Base-by-base conservation (phyloP, 2,329 filamentous ascomycete species). In the Trichoderma atroviride region DNA sequence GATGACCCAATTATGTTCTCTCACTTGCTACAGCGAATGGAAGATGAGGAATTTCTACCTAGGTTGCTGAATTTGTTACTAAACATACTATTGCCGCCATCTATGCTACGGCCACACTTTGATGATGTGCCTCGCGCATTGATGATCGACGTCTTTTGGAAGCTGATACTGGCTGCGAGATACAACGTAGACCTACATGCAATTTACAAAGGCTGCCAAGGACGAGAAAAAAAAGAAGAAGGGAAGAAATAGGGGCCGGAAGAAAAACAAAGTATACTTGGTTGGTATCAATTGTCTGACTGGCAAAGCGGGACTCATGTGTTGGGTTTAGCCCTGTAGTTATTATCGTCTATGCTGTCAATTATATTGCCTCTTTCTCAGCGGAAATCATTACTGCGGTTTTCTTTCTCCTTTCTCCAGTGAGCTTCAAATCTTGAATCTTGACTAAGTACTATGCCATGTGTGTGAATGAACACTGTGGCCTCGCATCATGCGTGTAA, bases 251-350 rank as follows among this genome's bases (percentile, higher is more conserved):
- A n/a, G 19, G 6, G 14, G 40, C 11, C 4, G 11, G 14, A 43
- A 47, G 19, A 43, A 47, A 7, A 50, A 24, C 11, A n/a, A 50
- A 11, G n/a, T 35, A 31, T 55, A 19, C 16, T 5, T 63, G 35
- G 40, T 27, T 52, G 13, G 14, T 62, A 33, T 4, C 22, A n/a
- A 11, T 4, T 19, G 43, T 33, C 27, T 22, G n/a, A 31, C 31
- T 56, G 52, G 57, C 66, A 35, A 22, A 53, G 60, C 31, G 24
- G 43, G 59, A 63, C 27, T 56, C 47, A 27, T 59, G 56, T 60
- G 53, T 58, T 69, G 61, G 33, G 40, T 56, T 65, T 61, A 47
- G 65, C 33, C 55, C 27, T 69, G 61, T 69, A 69, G 61, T 61
- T 69, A 63, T 66, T 63, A 50, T 69, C 58, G 24, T 69, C 55